phyloP scores from a whole-genome alignment of 441 rosid genomes.

The Jatropha podagrica region DNA sequence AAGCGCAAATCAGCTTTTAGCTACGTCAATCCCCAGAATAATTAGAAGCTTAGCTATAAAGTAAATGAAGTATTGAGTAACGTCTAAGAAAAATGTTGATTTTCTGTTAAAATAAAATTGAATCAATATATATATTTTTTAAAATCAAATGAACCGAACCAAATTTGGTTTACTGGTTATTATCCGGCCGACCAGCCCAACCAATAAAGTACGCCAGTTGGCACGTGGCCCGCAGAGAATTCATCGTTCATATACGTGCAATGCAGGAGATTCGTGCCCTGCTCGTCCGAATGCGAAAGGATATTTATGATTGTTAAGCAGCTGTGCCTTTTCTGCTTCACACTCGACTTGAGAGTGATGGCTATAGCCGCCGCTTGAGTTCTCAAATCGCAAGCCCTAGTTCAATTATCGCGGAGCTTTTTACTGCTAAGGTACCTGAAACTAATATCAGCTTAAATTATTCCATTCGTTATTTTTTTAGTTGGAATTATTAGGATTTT shows the following conservation, averaged over 20 bases:
- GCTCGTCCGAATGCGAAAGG: not conserved
- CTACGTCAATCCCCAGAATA: too few species aligned
- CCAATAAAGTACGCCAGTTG: not conserved
- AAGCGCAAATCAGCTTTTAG: too few species aligned
- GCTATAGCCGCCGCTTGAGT: not conserved
- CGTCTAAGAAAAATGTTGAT: too few species aligned
- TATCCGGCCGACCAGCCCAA: too few species aligned
- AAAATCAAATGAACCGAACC: too few species aligned
- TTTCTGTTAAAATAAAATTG: too few species aligned
- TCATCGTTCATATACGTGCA: not conserved
- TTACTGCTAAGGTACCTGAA: slow-evolving; percentile 3
- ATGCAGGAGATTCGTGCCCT: not conserved
- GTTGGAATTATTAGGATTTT: slow-evolving; percentile 1
- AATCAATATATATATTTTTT: too few species aligned
- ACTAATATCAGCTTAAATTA: not conserved
- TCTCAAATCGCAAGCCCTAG: not conserved
- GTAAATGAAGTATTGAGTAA: too few species aligned
- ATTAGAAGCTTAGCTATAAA: too few species aligned
- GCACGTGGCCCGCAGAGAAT: not conserved
- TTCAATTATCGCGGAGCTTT: not conserved
- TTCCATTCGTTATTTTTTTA: not conserved
- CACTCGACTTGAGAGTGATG: not conserved
- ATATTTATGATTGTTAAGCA: not conserved
- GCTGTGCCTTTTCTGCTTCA: not conserved
- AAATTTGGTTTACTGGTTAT: too few species aligned